Evolutionary conservation across 257 asterid species (phyloP).

Genomic region (Primulina tabacum): DNA sequence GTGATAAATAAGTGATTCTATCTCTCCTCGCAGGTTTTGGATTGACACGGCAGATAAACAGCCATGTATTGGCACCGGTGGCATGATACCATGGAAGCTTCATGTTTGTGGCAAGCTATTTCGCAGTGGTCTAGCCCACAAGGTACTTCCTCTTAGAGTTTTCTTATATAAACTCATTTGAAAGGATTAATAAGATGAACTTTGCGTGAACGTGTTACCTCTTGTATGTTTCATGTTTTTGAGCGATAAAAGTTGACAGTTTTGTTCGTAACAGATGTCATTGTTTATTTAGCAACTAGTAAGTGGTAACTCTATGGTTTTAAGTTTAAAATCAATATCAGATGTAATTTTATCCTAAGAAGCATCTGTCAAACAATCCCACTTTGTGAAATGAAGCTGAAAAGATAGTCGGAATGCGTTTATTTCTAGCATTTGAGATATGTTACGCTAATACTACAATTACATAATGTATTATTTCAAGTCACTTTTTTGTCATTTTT

Average conservation of each 20-base stretch:
- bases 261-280: too few species aligned
- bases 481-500: constrained; percentile 6
- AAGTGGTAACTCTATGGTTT: too few species aligned
- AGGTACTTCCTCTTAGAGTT: background rate
- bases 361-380: background rate
- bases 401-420: constrained; percentile 1
- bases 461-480: background rate
- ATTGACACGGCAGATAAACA: constrained; percentile 99
- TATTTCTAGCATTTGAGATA: background rate
- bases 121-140: constrained; percentile 66
- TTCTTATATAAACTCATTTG: background rate
- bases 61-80: constrained; percentile 99
- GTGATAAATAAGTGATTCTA: constrained; percentile 15
- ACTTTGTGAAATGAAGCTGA: background rate
- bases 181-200: constrained; percentile 1
- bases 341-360: too few species aligned
- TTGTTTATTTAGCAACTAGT: too few species aligned
- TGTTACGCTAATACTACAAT: background rate
- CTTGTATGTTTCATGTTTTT: background rate
- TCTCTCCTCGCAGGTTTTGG: constrained; percentile 68
- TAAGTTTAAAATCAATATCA: too few species aligned
- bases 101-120: constrained; percentile 84
- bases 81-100: constrained; percentile 94
- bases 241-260: background rate
- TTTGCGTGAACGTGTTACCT: background rate